Evolutionary conservation across 176 grass and related monocot species (phyloP), one percentile per base, ranked within the genome.

Genomic region (Hyparrhenia diplandra): DNA sequence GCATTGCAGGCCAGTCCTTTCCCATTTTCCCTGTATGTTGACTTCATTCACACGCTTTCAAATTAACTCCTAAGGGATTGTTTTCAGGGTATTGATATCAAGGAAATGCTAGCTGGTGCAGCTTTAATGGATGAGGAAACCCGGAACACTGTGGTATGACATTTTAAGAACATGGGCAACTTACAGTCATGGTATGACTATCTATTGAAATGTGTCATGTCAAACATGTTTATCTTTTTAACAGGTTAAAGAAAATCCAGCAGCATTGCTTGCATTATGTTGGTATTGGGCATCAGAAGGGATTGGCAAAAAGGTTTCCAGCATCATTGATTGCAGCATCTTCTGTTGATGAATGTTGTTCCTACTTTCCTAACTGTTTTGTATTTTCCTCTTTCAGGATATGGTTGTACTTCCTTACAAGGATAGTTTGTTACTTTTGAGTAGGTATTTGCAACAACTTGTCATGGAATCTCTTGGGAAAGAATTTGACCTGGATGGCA

Each of bases 321-420:
- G 61, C 76, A 62, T 90, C 7, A 12, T 74, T 24, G 63, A 20
- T 80, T 88, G 54, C 23, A 13, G 78, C 60, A 71, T 61, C 43
- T 76, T 87, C 7, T 60, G 62, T 64, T 58, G 5, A 71, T 66
- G 67, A 55, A 85, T 86, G 6, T 16, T 81, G 45, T 72, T 85
- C 71, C 63, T 24, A 71, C 55, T 86, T 80, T 82, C 30, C 58
- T 83, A 85, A 80, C 21, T 47, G 32, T 65, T 82, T 71, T 79
- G 31, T 59, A 60, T 6, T 74, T 40, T 54, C n/a, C 45, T 63
- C 8, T 76, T 78, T 13, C 85, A 99, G 97, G 97, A 99, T 94
- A 99, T 99, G 97, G 97, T 99, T 87, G 93, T 99, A 68, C 93
- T 99, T 89, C 97, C 97, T 39, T 99, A 99, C 85, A 99, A 99